Evolutionary conservation across 768 basidiomycete genomes (phyloP), one percentile per base, ranked within the genome.

Genomic region (Auriculariales sp.): DNA sequence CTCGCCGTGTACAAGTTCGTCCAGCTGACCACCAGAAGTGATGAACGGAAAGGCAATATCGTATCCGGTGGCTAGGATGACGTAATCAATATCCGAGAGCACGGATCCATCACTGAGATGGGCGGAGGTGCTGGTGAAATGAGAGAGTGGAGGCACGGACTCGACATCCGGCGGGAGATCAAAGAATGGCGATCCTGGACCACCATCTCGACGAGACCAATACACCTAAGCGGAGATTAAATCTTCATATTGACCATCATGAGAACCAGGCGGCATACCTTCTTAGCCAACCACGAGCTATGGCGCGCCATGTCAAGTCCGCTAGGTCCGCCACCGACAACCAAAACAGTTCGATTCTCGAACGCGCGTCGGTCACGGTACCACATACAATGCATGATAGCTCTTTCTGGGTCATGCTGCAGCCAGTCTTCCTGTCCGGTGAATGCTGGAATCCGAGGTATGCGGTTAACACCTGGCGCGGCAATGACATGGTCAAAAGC

Each of bases 11-110:
- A 65, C 1, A 52, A 9, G 22, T 44, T 29, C 28, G 29, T n/a
- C 39, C 22, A 44, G 15, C 9, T 9, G 9, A 9, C 31, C 31
- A 32, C 31, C 31, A 44, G 12, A 12, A 25, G 56, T 53, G 30
- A 71, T 60, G 69, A 79, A 79, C 0, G 77, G 77, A 6, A 76
- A 63, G 24, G 65, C 66, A 45, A 72, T 52, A 48, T 77, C 66
- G 56, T 80, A 80, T 10, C 79, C 78, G 0, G 76, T 79, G 0
- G 62, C 76, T 12, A 78, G 68, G 22, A 79, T 55, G 31, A 81
- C 61, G 5, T 66, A 55, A 51, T 78, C 73, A 28, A 74, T 66
- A 35, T 68, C 63, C 15, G 52, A 29, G 3, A 67, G 50, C 1
- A 56, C 51, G 1, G 72, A 68, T 11, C 70, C 72, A 55, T 79